Conservation (phyloP, 495 filamentous ascomycete genomes). For the Aspergillus egyptiacus region DNA sequence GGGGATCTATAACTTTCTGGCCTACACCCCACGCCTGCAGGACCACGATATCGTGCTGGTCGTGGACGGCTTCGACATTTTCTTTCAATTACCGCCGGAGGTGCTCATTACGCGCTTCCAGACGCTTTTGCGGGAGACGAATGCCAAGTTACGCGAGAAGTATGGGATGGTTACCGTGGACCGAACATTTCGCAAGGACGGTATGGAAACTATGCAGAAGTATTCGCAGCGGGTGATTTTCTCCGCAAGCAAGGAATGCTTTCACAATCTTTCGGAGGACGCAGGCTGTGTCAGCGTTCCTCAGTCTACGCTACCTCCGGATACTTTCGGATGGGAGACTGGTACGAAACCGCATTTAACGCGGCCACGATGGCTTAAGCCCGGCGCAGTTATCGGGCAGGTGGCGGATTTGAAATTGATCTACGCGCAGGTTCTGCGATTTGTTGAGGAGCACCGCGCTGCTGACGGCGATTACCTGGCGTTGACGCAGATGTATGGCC, state of each 20-base stretch:
- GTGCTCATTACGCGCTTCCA: constrained; percentile 53
- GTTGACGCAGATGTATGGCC: constrained; percentile 52
- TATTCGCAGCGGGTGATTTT: constrained; percentile 56
- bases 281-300: constrained; percentile 52
- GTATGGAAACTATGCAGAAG: constrained; percentile 34
- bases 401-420: constrained; percentile 47
- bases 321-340: constrained; percentile 53
- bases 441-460: constrained; percentile 35
- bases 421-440: constrained; percentile 40
- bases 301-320: constrained; percentile 47
- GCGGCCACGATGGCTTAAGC: constrained; percentile 48
- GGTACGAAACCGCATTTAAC: constrained; percentile 38
- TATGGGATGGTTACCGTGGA: constrained; percentile 41
- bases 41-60: constrained; percentile 58
- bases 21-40: constrained; percentile 38
- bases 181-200: constrained; percentile 16
- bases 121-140: constrained; percentile 41
- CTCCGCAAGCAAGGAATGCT: constrained; percentile 55
- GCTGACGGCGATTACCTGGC: constrained; percentile 42
- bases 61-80: constrained; percentile 51
- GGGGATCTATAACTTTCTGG: constrained; percentile 49
- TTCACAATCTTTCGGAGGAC: constrained; percentile 35
- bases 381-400: constrained; percentile 48
- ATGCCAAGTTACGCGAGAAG: constrained; percentile 39
- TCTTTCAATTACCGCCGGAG: constrained; percentile 58